phyloP scores from a whole-genome alignment of 768 basidiomycete genomes.

The Russula virescens region DNA sequence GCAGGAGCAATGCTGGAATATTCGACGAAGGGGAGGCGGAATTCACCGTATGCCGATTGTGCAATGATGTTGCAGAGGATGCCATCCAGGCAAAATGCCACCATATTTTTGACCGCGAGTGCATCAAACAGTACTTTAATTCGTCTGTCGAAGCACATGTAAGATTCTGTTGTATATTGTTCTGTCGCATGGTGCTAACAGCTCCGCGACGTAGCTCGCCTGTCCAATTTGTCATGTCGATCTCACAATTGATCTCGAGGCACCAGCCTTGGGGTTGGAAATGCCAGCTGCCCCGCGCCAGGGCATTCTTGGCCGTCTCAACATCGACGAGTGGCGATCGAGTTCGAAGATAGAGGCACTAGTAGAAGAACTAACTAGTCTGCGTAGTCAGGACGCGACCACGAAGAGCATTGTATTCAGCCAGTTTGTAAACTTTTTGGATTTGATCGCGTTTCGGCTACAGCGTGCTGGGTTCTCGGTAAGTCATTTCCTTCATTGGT shows the following conservation, averaged over 20 bases:
- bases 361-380: slow-evolving; percentile 85
- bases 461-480: slow-evolving; percentile 91
- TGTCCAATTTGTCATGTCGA: slow-evolving; percentile 94
- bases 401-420: slow-evolving; percentile 98
- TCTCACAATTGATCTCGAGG: slow-evolving; percentile 93
- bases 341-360: slow-evolving; percentile 98
- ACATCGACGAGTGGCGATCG: slow-evolving; percentile 87
- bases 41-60: slow-evolving; percentile 87
- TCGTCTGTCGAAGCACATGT: slow-evolving; percentile 63
- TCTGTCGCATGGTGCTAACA: not conserved
- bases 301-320: slow-evolving; percentile 87
- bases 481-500: slow-evolving; percentile 26
- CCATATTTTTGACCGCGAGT: slow-evolving; percentile 94
- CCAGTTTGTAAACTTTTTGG: slow-evolving; percentile 90
- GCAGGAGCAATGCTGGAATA: slow-evolving; percentile 65
- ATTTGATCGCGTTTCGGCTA: slow-evolving; percentile 87
- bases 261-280: slow-evolving; percentile 81
- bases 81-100: slow-evolving; percentile 90
- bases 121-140: slow-evolving; percentile 89
- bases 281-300: slow-evolving; percentile 57
- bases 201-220: slow-evolving; percentile 50
- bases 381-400: slow-evolving; percentile 78
- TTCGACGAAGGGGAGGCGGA: slow-evolving; percentile 64
- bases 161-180: not conserved
- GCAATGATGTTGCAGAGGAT: slow-evolving; percentile 95